Evolutionary conservation across 2,329 filamentous ascomycete species (phyloP).

Genomic region (Coniochaeta ligniaria): DNA sequence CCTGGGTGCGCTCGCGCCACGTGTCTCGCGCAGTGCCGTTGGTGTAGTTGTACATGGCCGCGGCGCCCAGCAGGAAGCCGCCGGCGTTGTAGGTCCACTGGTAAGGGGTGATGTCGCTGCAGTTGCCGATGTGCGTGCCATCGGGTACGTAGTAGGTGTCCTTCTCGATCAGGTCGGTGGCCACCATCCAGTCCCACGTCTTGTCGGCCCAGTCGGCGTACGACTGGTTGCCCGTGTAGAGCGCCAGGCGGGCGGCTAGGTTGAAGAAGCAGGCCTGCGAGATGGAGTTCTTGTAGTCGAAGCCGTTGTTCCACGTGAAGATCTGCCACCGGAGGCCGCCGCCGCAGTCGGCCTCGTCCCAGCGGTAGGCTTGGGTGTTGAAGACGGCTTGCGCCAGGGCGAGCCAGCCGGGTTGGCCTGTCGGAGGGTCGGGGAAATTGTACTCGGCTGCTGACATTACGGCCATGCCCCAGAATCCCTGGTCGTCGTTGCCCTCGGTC

Average conservation of each 20-base stretch:
- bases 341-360: slow-evolving; percentile 58
- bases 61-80: slow-evolving; percentile 54
- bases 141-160: slow-evolving; percentile 50
- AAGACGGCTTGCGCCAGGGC: slow-evolving; percentile 56
- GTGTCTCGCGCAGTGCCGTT: slow-evolving; percentile 26
- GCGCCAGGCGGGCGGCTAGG: slow-evolving; percentile 1
- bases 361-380: slow-evolving; percentile 64
- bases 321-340: slow-evolving; percentile 78
- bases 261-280: slow-evolving; percentile 4
- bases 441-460: slow-evolving; percentile 62
- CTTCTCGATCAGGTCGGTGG: slow-evolving; percentile 44
- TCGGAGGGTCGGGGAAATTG: slow-evolving; percentile 51
- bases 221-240: slow-evolving; percentile 64
- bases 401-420: slow-evolving; percentile 52
- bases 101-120: slow-evolving; percentile 44
- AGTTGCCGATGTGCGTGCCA: slow-evolving; percentile 34
- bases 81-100: slow-evolving; percentile 68
- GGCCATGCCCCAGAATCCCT: slow-evolving; percentile 63
- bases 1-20: slow-evolving; percentile 53
- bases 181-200: slow-evolving; percentile 59
- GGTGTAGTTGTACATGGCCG: slow-evolving; percentile 59
- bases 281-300: slow-evolving; percentile 18
- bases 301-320: slow-evolving; percentile 71
- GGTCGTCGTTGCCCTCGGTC: slow-evolving; percentile 64
- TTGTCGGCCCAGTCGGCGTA: slow-evolving; percentile 68